Evolutionary conservation across 345 rosid genomes (phyloP).

Genomic region (Corchorus olitorius): DNA sequence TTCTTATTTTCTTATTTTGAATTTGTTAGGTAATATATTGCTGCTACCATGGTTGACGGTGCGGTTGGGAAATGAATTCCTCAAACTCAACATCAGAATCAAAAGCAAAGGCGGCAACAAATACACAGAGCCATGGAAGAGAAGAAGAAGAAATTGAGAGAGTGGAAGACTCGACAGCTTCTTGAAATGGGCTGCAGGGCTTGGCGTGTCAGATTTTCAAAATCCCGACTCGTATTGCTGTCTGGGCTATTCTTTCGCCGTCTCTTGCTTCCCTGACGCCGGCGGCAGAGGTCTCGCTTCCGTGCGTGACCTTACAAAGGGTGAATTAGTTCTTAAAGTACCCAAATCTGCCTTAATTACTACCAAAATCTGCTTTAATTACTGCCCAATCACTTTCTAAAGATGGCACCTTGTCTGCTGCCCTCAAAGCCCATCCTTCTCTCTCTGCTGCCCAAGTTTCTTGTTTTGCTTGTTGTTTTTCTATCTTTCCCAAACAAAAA

Average conservation of each 20-base stretch:
- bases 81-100: background rate
- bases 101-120: background rate
- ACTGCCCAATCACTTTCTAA: too few relatives aligned
- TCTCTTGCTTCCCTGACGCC: conserved; percentile 66
- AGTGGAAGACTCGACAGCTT: conserved; percentile 36
- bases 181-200: conserved; percentile 56
- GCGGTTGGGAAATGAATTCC: background rate
- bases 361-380: too few relatives aligned
- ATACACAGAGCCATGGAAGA: background rate
- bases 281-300: conserved; percentile 94
- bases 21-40: too few relatives aligned
- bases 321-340: conserved; percentile 75
- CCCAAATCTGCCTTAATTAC: conserved; percentile 70
- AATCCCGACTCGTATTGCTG: conserved; percentile 32
- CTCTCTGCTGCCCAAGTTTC: conserved; percentile 60
- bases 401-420: conserved; percentile 41
- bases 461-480: too few relatives aligned
- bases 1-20: too few relatives aligned
- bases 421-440: conserved; percentile 35
- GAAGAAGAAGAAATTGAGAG: conserved; percentile 36
- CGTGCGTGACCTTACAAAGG: conserved; percentile 60
- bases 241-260: conserved; percentile 59
- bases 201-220: conserved; percentile 59
- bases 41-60: too few relatives aligned
- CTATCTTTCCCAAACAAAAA: too few relatives aligned